phyloP scores from a whole-genome alignment of 2,329 filamentous ascomycete genomes.

The Tolypocladium ophioglossoides region DNA sequence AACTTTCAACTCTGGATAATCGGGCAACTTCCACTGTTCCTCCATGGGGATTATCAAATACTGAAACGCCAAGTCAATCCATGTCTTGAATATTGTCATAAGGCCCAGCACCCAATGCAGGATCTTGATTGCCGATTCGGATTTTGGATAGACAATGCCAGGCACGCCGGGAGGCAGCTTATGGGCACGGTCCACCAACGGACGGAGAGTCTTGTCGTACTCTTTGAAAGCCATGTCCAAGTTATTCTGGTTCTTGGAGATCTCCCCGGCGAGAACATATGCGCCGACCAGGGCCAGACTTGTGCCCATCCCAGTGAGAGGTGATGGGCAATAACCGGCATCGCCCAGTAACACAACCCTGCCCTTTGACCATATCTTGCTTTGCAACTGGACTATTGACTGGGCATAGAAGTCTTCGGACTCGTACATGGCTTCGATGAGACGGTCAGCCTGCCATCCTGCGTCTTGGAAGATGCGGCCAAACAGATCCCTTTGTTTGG shows the following conservation, averaged over 20 bases:
- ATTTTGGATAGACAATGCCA: too few species aligned
- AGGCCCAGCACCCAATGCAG: too few species aligned
- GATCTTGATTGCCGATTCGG: too few species aligned
- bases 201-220: slow-evolving; percentile 30
- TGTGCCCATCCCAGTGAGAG: slow-evolving; percentile 35
- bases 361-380: slow-evolving; percentile 23
- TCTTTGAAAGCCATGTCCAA: slow-evolving; percentile 18
- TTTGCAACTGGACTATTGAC: slow-evolving; percentile 29
- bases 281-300: slow-evolving; percentile 32
- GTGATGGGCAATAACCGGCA: slow-evolving; percentile 30
- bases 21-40: too few species aligned
- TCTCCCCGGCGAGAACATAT: slow-evolving; percentile 39
- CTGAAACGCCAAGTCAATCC: too few species aligned
- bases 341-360: slow-evolving; percentile 39
- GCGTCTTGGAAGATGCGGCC: slow-evolving; percentile 26
- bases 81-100: too few species aligned
- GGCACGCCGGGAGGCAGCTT: background rate
- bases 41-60: too few species aligned
- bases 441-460: slow-evolving; percentile 31
- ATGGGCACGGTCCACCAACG: slow-evolving; percentile 18
- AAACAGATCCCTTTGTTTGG: slow-evolving; percentile 21
- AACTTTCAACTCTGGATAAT: too few species aligned
- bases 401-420: slow-evolving; percentile 35
- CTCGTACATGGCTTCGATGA: slow-evolving; percentile 21
- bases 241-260: slow-evolving; percentile 14